These are phyloP conservation scores for Zopfia rhizophila DNA, from an alignment of 2,329 filamentous ascomycete genomes.

Conservation along the genomic window DNA sequence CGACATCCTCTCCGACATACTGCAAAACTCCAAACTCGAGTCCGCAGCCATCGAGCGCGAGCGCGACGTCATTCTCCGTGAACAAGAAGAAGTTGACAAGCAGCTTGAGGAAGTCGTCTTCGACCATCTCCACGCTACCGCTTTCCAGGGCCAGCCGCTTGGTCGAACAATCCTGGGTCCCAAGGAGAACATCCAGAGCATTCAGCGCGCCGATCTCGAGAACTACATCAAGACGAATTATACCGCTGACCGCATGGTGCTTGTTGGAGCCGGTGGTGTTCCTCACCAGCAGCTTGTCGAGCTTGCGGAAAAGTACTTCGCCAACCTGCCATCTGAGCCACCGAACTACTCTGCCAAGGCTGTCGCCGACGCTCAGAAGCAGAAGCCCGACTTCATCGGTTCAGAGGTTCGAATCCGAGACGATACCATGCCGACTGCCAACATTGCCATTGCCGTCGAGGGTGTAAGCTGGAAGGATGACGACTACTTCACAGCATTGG, in stretches of 20 bases:
- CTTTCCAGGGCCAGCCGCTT: constrained; percentile 94
- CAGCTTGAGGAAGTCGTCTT: constrained; percentile 99
- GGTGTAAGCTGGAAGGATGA: constrained; percentile 99
- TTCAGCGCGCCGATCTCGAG: constrained; percentile 87
- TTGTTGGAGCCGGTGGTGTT: constrained; percentile 93
- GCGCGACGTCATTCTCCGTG: constrained; percentile 97
- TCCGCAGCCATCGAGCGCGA: constrained; percentile 92
- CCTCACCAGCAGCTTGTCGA: constrained; percentile 94
- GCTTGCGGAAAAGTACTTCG: constrained; percentile 96
- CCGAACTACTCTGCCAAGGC: constrained; percentile 78
- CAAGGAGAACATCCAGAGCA: constrained; percentile 97
- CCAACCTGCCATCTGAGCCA: constrained; percentile 77
- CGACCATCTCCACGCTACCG: constrained; percentile 97
- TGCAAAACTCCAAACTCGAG: constrained; percentile 99
- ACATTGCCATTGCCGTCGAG: constrained; percentile 98
- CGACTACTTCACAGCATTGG: constrained; percentile 98
- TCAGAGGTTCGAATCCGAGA: constrained; percentile 96
- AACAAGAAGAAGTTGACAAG: constrained; percentile 99
- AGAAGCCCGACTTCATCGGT: constrained; percentile 93
- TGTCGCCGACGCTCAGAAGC: constrained; percentile 79
- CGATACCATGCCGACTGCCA: constrained; percentile 93
- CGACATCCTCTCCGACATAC: constrained; percentile 98
- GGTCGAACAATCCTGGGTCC: constrained; percentile 98
- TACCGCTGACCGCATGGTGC: constrained; percentile 98
- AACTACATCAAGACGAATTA: constrained; percentile 99